These are phyloP conservation scores for Gracilaria gracilis DNA, from an alignment of 23 red algal species.

Conservation along the genomic window DNA sequence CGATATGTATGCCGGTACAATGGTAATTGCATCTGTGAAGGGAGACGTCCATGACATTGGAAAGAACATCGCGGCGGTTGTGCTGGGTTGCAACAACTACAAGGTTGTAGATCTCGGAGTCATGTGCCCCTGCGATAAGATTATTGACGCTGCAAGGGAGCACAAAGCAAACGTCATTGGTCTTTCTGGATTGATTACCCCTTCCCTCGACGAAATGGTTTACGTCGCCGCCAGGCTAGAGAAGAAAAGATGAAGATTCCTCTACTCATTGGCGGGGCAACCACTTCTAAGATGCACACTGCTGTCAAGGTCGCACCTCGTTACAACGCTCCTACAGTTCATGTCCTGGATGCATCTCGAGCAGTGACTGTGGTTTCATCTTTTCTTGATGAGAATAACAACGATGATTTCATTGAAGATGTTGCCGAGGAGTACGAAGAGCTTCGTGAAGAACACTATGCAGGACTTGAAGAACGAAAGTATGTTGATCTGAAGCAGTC, in stretches of 20 bases:
- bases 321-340: conserved; percentile 71
- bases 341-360: conserved; percentile 85
- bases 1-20: conserved; percentile 86
- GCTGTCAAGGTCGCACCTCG: conserved; percentile 82
- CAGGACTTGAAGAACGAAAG: conserved; percentile 86
- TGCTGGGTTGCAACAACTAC: conserved; percentile 85
- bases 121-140: conserved; percentile 83
- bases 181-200: conserved; percentile 75
- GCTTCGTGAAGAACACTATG: conserved; percentile 87
- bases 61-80: conserved; percentile 89
- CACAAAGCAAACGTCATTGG: conserved; percentile 79
- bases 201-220: too few species aligned
- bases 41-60: conserved; percentile 92
- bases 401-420: conserved; percentile 79
- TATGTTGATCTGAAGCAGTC: conserved; percentile 56
- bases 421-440: conserved; percentile 89
- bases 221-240: too few species aligned
- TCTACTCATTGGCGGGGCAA: too few species aligned
- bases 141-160: conserved; percentile 76
- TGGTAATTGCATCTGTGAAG: conserved; percentile 90
- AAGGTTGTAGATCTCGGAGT: conserved; percentile 82
- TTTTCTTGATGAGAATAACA: conserved; percentile 67
- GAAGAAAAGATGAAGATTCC: too few species aligned
- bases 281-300: conserved; percentile 71
- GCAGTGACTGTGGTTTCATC: conserved; percentile 81